Conservation (phyloP, 192 early-diverging fungal species). For the Mortierella hygrophila region DNA sequence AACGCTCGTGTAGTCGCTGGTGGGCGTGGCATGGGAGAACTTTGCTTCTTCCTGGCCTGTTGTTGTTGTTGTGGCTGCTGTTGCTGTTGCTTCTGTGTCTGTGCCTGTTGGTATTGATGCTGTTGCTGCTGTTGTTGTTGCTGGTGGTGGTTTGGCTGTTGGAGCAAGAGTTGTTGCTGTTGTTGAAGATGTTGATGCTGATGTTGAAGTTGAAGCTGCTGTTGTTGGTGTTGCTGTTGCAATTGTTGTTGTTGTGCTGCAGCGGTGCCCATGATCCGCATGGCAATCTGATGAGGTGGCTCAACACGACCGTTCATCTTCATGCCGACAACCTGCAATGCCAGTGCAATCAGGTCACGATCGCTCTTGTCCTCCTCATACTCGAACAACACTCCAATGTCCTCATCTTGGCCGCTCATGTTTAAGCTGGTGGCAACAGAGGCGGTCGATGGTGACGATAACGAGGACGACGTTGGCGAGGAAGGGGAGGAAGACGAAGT, state of each 20-base stretch:
- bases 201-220: background rate
- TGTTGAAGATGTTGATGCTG: slow-evolving; percentile 17
- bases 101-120: background rate
- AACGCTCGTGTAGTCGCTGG: background rate
- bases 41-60: slow-evolving; percentile 6
- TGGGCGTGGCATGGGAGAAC: background rate
- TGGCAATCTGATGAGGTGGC: slow-evolving; percentile 68
- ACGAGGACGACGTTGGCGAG: background rate
- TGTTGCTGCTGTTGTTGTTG: background rate
- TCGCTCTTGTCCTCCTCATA: slow-evolving; percentile 74
- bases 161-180: slow-evolving; percentile 24
- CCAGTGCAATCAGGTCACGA: slow-evolving; percentile 79
- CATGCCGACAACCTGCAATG: slow-evolving; percentile 82
- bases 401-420: slow-evolving; percentile 9
- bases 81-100: background rate
- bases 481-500: background rate
- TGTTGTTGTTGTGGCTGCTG: background rate
- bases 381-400: slow-evolving; percentile 45
- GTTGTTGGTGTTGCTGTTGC: slow-evolving; percentile 23
- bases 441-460: slow-evolving; percentile 11
- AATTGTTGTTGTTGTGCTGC: slow-evolving; percentile 45
- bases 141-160: background rate
- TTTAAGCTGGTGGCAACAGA: slow-evolving; percentile 6
- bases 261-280: slow-evolving; percentile 62
- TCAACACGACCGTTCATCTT: slow-evolving; percentile 73